Conservation (phyloP, 495 filamentous ascomycete species). For the Tricharina praecox region DNA sequence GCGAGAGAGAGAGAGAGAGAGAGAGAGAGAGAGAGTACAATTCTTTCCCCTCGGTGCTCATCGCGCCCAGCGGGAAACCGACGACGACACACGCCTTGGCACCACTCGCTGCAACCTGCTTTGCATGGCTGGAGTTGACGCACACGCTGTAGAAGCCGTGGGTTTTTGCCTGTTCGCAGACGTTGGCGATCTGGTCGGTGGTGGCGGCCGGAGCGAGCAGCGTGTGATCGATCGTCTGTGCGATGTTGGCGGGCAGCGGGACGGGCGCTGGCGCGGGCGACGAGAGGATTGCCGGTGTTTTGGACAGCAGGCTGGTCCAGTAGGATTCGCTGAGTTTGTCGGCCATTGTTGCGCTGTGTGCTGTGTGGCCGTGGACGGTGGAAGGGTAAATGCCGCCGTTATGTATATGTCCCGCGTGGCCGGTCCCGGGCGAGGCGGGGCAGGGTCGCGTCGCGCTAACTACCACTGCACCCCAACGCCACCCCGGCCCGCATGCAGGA, state of each 20-base stretch:
- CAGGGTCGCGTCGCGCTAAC: no score
- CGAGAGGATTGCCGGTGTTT: not conserved
- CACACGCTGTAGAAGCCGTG: constrained; percentile 38
- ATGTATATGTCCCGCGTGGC: no score
- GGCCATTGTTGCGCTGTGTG: no score
- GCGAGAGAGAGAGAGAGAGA: no score
- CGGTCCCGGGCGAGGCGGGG: no score
- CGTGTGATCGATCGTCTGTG: constrained; percentile 44
- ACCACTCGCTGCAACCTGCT: constrained; percentile 33
- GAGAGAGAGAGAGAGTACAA: no score
- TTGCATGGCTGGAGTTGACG: constrained; percentile 30
- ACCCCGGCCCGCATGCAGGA: no score
- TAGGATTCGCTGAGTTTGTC: no score
- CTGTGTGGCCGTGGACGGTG: no score
- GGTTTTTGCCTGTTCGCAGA: constrained; percentile 45
- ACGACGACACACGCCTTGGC: constrained; percentile 46
- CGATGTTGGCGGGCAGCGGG: not conserved
- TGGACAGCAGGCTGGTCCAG: no score
- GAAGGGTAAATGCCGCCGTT: no score
- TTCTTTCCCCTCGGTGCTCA: constrained; percentile 37
- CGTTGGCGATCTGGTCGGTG: constrained; percentile 37
- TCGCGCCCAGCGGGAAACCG: constrained; percentile 49
- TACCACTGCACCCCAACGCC: no score
- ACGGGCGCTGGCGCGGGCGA: not conserved
- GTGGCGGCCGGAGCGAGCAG: constrained; percentile 40